These are phyloP conservation scores for Trametes punicea DNA, from an alignment of 768 basidiomycete species.

Conservation along the genomic window DNA sequence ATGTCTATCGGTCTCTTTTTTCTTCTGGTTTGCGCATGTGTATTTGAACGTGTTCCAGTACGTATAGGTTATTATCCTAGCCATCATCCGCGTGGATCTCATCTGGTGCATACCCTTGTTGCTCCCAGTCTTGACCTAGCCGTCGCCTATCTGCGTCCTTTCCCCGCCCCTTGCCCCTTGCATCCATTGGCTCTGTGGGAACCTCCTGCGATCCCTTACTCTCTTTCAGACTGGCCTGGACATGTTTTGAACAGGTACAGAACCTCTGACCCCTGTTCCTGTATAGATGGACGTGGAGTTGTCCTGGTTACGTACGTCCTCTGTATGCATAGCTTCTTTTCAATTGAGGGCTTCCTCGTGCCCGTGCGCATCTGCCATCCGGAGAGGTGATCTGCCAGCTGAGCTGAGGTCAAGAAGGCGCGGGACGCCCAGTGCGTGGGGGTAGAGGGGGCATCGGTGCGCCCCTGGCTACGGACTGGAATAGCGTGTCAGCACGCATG, in stretches of 20 bases:
- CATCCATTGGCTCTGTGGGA: background rate
- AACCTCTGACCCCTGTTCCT: background rate
- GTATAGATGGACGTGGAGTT: slow-evolving; percentile 9
- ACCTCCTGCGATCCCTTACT: background rate
- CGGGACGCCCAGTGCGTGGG: too few species aligned
- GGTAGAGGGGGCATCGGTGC: too few species aligned
- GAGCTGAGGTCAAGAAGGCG: too few species aligned
- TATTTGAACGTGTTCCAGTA: slow-evolving; percentile 16
- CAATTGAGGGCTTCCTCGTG: background rate
- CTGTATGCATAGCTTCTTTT: slow-evolving; percentile 11
- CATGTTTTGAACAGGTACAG: background rate
- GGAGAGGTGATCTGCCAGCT: too few species aligned
- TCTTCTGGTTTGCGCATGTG: slow-evolving; percentile 9
- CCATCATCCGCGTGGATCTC: background rate
- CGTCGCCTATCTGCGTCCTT: background rate
- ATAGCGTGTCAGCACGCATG: too few species aligned
- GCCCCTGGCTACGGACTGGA: too few species aligned
- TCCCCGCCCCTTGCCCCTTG: background rate
- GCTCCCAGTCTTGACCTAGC: background rate
- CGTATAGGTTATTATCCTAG: slow-evolving; percentile 17
- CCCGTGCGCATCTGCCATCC: too few species aligned
- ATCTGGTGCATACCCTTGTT: background rate
- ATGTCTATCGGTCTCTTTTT: background rate
- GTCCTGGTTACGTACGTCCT: slow-evolving; percentile 8
- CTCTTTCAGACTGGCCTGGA: background rate